Evolutionary conservation across 2,329 filamentous ascomycete genomes (phyloP).

Genomic region (Elsinoe perseae): DNA sequence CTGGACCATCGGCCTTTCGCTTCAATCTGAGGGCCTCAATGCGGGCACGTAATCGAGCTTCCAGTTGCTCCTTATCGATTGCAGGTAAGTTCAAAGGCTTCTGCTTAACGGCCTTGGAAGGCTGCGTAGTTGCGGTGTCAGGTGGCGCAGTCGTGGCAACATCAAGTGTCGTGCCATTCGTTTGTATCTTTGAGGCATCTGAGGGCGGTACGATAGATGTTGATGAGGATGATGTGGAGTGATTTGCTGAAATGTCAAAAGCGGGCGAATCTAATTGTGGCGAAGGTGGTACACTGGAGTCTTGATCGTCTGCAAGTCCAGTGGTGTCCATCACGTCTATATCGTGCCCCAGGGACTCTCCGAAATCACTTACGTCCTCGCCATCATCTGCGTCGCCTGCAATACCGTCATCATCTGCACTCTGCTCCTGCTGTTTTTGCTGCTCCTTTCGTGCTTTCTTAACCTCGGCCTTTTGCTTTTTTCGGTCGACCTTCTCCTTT

Average conservation of each 20-base stretch:
- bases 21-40: slow-evolving; percentile 78
- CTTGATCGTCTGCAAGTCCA: slow-evolving; percentile 20
- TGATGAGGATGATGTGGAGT: slow-evolving; percentile 39
- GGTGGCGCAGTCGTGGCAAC: slow-evolving; percentile 6
- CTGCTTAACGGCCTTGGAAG: slow-evolving; percentile 22
- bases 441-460: slow-evolving; percentile 31
- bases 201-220: slow-evolving; percentile 38
- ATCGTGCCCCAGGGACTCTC: slow-evolving; percentile 24
- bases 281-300: slow-evolving; percentile 30
- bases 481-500: slow-evolving; percentile 35
- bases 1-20: slow-evolving; percentile 76
- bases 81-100: slow-evolving; percentile 38
- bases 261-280: slow-evolving; percentile 34
- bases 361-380: slow-evolving; percentile 27
- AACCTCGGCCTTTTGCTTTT: slow-evolving; percentile 32
- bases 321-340: slow-evolving; percentile 21
- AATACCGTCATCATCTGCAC: slow-evolving; percentile 21
- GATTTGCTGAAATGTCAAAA: slow-evolving; percentile 33
- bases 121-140: slow-evolving; percentile 23
- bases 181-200: slow-evolving; percentile 14
- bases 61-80: slow-evolving; percentile 64
- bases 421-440: slow-evolving; percentile 21
- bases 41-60: slow-evolving; percentile 69
- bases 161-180: slow-evolving; percentile 17
- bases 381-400: slow-evolving; percentile 21